Evolutionary conservation across 495 filamentous ascomycete species (phyloP), one percentile per base, ranked within the genome.

Genomic region (Penicillium robsamsonii): DNA sequence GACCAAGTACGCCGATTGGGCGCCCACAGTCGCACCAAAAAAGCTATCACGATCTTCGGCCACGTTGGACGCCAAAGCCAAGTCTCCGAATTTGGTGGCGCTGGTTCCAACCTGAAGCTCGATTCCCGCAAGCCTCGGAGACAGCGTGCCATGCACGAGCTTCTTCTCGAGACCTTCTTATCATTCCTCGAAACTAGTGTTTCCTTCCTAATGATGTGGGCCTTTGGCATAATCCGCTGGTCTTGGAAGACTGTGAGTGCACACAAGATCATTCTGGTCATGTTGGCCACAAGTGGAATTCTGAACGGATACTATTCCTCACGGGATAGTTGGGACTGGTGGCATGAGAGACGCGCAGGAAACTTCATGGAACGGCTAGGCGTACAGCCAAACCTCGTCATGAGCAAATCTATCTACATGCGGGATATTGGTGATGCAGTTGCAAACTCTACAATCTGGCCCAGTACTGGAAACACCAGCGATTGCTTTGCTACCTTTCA

Each of bases 1-100:
- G 92, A 96, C 58, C 91, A 97, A 67, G 90, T 96, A 43, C 82
- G 87, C 35, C 87, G 85, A 63, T 82, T 97, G 0, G 92, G 64
- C 33, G 79, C 84, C 42, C 85, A 93, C 67, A 88, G 86, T 66
- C 84, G 89, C 51, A 96, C 92, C 42, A 93, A 92, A 73, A 90
- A 93, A 59, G 92, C 92, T 40, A 88, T 96, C 50, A 83, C 87
- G 51, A 90, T 96, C 20, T 98, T 96, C 68, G 94, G 94, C 46
- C 81, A 87, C 51, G 79, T 98, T 44, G 92, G 92, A 31, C 81
- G 87, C 53, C 87, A 91, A 66, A 84, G 70, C 13, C 77, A 85
- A 45, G 78, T 79, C 13, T 79, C 88, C 3, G 80, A 91, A 27
- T 88, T 92, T 65, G 74, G 81, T 27, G 56, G 67, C 45, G 64